Percentiles rank a stretch among this genome's conserved stretches.
Evolutionary conservation across 495 filamentous ascomycete genomes (phyloP).

Genomic region (Penicillium arizonense): DNA sequence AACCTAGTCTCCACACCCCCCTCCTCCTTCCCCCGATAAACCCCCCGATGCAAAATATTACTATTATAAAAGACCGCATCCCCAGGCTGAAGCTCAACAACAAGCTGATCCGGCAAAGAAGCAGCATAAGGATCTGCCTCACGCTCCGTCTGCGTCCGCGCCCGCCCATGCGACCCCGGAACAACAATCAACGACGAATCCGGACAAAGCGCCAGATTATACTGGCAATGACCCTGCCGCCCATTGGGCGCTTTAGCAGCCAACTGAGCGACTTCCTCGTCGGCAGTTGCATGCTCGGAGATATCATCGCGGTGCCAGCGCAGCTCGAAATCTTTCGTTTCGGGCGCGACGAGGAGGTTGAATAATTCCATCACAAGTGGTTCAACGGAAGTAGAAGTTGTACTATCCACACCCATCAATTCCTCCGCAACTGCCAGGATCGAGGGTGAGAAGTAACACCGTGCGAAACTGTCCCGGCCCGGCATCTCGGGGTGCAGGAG

Average conservation of each 20-base stretch:
- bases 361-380: slow-evolving; percentile 76
- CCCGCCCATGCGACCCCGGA: slow-evolving; percentile 65
- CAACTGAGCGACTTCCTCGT: slow-evolving; percentile 54
- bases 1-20: slow-evolving; percentile 56
- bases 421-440: slow-evolving; percentile 57
- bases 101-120: slow-evolving; percentile 56
- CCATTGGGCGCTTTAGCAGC: slow-evolving; percentile 40
- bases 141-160: slow-evolving; percentile 64
- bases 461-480: slow-evolving; percentile 52
- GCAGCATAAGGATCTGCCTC: slow-evolving; percentile 56
- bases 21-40: slow-evolving; percentile 54
- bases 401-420: slow-evolving; percentile 44
- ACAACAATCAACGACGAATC: slow-evolving; percentile 68
- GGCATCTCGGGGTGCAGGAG: slow-evolving; percentile 69
- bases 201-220: slow-evolving; percentile 70
- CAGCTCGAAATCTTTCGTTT: slow-evolving; percentile 59
- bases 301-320: slow-evolving; percentile 82
- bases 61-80: slow-evolving; percentile 86
- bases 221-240: slow-evolving; percentile 67
- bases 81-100: slow-evolving; percentile 64
- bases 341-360: slow-evolving; percentile 72
- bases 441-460: slow-evolving; percentile 62
- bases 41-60: slow-evolving; percentile 79
- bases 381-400: slow-evolving; percentile 22
- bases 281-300: slow-evolving; percentile 48